phyloP scores from a whole-genome alignment of 495 filamentous ascomycete species.

The Daldinia bambusicola region DNA sequence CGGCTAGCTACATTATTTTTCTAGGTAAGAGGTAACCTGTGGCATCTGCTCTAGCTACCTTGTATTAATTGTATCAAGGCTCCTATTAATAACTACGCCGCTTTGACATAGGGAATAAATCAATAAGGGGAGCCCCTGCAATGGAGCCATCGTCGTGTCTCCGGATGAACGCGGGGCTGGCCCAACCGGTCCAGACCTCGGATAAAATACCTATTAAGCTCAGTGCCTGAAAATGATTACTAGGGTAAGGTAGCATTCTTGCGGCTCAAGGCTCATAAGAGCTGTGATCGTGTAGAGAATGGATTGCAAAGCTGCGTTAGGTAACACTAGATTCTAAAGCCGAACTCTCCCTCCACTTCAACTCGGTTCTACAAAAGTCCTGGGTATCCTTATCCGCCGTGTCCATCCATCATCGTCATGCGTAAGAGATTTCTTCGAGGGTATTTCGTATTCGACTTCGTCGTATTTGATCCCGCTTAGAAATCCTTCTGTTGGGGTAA shows the following conservation, averaged over 20 bases:
- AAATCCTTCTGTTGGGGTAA: slow-evolving; percentile 15
- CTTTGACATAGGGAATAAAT: slow-evolving; percentile 23
- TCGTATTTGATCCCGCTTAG: slow-evolving; percentile 21
- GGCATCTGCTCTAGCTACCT: slow-evolving; percentile 10
- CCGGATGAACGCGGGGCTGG: slow-evolving; percentile 30
- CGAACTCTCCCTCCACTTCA: slow-evolving; percentile 14
- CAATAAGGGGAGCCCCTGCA: slow-evolving; percentile 2
- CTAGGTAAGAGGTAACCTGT: too few relatives aligned
- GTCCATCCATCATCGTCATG: slow-evolving; percentile 14
- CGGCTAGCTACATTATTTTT: slow-evolving; percentile 35
- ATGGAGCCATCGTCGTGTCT: slow-evolving; percentile 19
- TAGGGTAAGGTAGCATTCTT: slow-evolving; percentile 28
- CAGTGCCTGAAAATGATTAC: slow-evolving; percentile 5
- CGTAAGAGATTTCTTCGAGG: slow-evolving; percentile 16
- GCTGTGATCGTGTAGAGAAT: neutral
- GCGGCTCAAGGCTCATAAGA: slow-evolving; percentile 29
- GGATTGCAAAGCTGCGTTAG: slow-evolving; percentile 2
- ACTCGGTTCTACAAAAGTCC: slow-evolving; percentile 29
- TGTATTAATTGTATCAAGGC: neutral
- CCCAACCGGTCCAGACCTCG: slow-evolving; percentile 12
- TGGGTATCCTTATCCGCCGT: slow-evolving; percentile 35
- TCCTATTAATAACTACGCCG: slow-evolving; percentile 33
- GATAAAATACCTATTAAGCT: slow-evolving; percentile 21
- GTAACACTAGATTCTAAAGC: slow-evolving; percentile 13
- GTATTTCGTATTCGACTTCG: slow-evolving; percentile 28